Conservation (phyloP, 129 eudicot genomes). For the Arctium lappa region DNA sequence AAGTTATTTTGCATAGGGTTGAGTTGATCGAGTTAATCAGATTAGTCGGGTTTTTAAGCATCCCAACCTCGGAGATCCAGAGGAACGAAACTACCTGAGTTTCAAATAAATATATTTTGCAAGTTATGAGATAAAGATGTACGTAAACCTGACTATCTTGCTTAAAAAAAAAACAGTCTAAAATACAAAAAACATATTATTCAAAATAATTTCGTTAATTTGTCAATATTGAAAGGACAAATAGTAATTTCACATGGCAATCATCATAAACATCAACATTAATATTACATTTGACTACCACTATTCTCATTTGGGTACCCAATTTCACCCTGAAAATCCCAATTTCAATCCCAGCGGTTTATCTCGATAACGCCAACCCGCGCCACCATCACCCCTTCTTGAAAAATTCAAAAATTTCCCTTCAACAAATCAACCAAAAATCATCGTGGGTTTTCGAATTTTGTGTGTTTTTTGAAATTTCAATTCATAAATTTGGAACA, state of each 20-base stretch:
- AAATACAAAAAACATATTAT: no score
- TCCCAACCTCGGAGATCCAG: no score
- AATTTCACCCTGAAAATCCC: background rate
- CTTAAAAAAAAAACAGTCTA: no score
- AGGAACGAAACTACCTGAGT: no score
- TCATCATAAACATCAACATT: background rate
- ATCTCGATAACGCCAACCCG: conserved; percentile 19
- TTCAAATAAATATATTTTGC: no score
- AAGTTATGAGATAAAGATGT: no score
- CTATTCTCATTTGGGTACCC: background rate
- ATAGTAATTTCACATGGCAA: background rate
- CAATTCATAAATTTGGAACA: conserved; percentile 13
- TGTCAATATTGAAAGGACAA: background rate
- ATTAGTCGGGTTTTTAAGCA: no score
- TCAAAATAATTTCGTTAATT: no score
- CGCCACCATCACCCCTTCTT: conserved; percentile 22
- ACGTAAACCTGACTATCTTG: no score
- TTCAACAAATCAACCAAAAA: conserved; percentile 10
- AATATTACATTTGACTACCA: conserved; percentile 15
- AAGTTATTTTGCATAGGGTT: no score
- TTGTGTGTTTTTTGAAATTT: background rate
- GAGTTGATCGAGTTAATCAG: no score
- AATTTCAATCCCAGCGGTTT: background rate
- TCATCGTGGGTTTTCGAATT: conserved; percentile 3
- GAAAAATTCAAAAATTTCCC: conserved; percentile 25